These are phyloP conservation scores for Amylocystis lapponica DNA, from an alignment of 768 basidiomycete species.

Conservation along the genomic window DNA sequence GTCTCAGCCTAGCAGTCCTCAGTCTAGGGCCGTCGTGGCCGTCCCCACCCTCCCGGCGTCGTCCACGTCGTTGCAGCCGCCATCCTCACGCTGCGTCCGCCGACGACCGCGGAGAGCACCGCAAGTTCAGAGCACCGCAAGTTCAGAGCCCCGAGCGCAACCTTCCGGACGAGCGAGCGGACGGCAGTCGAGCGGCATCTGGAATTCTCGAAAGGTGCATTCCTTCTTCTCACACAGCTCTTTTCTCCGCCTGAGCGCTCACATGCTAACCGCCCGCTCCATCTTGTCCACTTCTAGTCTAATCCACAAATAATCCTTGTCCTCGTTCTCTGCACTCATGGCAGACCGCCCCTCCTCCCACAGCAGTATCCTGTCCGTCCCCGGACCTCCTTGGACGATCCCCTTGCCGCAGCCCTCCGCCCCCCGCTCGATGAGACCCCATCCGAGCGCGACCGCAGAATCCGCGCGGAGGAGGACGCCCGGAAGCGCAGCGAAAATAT, in stretches of 20 bases:
- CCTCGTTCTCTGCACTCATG: not conserved
- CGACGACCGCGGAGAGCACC: too few species aligned
- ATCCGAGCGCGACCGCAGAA: constrained; percentile 56
- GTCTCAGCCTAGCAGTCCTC: too few species aligned
- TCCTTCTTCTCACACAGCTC: constrained; percentile 6
- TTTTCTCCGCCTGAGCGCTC: constrained; percentile 1
- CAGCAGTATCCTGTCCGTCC: constrained; percentile 23
- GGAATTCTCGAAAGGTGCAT: constrained; percentile 7
- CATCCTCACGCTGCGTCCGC: too few species aligned
- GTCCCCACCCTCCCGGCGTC: too few species aligned
- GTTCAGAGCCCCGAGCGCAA: too few species aligned
- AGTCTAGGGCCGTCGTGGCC: too few species aligned
- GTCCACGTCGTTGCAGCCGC: too few species aligned
- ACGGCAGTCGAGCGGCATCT: too few species aligned
- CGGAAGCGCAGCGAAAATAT: constrained; percentile 71
- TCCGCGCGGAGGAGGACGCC: constrained; percentile 65
- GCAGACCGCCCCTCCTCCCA: constrained; percentile 1
- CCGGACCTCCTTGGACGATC: constrained; percentile 58
- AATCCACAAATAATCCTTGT: not conserved
- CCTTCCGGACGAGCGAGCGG: too few species aligned
- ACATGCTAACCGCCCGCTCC: not conserved
- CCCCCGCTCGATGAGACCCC: constrained; percentile 72
- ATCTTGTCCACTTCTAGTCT: constrained; percentile 2
- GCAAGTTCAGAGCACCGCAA: too few species aligned
- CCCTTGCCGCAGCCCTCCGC: constrained; percentile 57